Percentiles rank a stretch among this genome's conserved stretches.
phyloP scores from a whole-genome alignment of 257 asterid species.

The Nicotiana benthamiana region DNA sequence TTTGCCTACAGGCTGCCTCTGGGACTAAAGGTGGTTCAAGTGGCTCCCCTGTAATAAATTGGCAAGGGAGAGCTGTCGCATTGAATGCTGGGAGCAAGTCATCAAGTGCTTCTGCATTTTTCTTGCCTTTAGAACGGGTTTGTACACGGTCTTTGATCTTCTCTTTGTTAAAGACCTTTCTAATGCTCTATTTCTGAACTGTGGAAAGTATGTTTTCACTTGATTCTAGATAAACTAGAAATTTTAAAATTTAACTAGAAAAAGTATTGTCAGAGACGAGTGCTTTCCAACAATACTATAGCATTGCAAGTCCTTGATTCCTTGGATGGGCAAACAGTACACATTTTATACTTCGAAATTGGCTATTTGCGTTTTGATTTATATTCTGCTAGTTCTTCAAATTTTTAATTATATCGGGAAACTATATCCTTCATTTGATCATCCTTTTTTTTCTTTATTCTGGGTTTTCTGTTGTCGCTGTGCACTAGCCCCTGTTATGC shows the following conservation, averaged over 20 bases:
- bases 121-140: slow-evolving; percentile 96
- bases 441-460: not conserved
- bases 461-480: not conserved
- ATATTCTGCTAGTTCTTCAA: not conserved
- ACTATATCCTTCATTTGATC: not conserved
- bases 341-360: not conserved
- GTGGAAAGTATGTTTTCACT: not conserved
- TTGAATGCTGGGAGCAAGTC: slow-evolving; percentile 99
- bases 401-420: not conserved
- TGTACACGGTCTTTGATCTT: slow-evolving; percentile 18
- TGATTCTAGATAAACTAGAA: not conserved
- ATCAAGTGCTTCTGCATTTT: slow-evolving; percentile 96
- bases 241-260: not conserved
- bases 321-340: not conserved
- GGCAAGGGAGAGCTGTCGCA: slow-evolving; percentile 99
- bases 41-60: slow-evolving; percentile 99
- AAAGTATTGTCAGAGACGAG: not conserved
- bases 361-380: not conserved
- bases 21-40: slow-evolving; percentile 99
- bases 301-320: not conserved
- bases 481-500: not conserved
- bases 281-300: not conserved
- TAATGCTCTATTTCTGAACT: not conserved
- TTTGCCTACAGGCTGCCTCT: slow-evolving; percentile 77
- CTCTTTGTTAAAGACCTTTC: not conserved